Percentiles rank a stretch among this genome's conserved stretches.
These are phyloP conservation scores for Turritis glabra DNA, from an alignment of 345 rosid genomes.

Conservation along the genomic window DNA sequence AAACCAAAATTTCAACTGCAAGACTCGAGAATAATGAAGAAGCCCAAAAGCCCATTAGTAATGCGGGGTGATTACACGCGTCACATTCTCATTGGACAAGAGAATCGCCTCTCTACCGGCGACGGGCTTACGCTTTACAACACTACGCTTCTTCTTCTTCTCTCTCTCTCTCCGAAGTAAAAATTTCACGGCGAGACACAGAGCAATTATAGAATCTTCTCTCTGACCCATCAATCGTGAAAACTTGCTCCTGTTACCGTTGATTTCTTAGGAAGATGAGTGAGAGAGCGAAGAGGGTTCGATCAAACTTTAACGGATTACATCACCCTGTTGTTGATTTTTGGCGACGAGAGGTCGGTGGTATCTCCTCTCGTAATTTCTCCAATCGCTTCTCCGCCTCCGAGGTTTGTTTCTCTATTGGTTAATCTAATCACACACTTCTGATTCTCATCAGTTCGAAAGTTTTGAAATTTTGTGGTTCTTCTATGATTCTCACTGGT, in stretches of 20 bases:
- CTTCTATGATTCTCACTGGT: background rate
- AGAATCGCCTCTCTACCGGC: background rate
- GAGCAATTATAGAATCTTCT: background rate
- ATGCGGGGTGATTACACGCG: background rate
- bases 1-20: no score
- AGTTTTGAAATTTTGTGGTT: background rate
- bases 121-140: background rate
- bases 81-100: background rate
- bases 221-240: background rate
- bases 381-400: conserved; percentile 72
- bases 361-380: conserved; percentile 64
- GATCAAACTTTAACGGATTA: conserved; percentile 37
- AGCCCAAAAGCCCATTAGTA: conserved; percentile 24
- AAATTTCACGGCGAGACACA: conserved; percentile 12
- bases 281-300: conserved; percentile 35
- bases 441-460: background rate
- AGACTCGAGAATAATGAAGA: background rate
- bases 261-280: conserved; percentile 25
- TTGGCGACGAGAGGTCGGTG: conserved; percentile 76
- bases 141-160: background rate
- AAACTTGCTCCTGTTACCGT: background rate
- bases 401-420: conserved; percentile 50
- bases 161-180: background rate
- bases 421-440: no score
- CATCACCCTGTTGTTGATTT: conserved; percentile 63